These are phyloP conservation scores for Backusella tarrabulga DNA, from an alignment of 192 early-diverging fungal genomes.

Conservation along the genomic window DNA sequence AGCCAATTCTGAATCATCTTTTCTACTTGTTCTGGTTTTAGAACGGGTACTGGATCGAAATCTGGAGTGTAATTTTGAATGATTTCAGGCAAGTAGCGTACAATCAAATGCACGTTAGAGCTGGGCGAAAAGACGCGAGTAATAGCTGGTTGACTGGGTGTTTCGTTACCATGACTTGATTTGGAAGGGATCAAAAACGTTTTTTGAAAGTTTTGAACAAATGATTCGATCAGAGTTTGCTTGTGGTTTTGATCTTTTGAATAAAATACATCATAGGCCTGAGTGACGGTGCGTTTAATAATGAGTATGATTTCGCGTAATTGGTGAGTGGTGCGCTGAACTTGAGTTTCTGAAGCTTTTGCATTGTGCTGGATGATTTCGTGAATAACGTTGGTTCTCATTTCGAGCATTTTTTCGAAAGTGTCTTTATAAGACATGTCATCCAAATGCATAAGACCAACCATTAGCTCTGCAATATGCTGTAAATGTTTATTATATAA, in stretches of 20 bases:
- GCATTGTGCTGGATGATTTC: conserved; percentile 27
- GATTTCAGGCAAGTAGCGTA: conserved; percentile 54
- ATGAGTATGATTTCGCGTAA: conserved; percentile 43
- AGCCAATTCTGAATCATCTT: conserved; percentile 35
- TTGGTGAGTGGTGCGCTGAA: conserved; percentile 32
- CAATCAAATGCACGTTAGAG: conserved; percentile 54
- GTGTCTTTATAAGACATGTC: conserved; percentile 54
- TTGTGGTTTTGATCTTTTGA: background rate
- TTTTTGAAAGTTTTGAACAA: conserved; percentile 4
- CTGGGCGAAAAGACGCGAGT: conserved; percentile 51
- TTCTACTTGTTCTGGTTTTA: conserved; percentile 34
- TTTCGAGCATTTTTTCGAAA: conserved; percentile 50
- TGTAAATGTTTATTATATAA: conserved; percentile 35
- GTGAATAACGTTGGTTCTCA: conserved; percentile 48
- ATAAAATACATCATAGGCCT: conserved; percentile 29
- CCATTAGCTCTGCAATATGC: conserved; percentile 59
- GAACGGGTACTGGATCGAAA: conserved; percentile 29
- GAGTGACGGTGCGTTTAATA: conserved; percentile 40
- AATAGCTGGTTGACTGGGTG: conserved; percentile 15
- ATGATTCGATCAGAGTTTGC: background rate
- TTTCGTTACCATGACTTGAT: background rate
- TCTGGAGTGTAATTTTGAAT: conserved; percentile 54
- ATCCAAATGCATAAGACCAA: conserved; percentile 68
- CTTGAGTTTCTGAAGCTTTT: background rate
- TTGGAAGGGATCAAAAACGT: conserved; percentile 3